Evolutionary conservation across 2,329 filamentous ascomycete genomes (phyloP), one percentile per base, ranked within the genome.

Genomic region (Emergomyces pasteurianus): DNA sequence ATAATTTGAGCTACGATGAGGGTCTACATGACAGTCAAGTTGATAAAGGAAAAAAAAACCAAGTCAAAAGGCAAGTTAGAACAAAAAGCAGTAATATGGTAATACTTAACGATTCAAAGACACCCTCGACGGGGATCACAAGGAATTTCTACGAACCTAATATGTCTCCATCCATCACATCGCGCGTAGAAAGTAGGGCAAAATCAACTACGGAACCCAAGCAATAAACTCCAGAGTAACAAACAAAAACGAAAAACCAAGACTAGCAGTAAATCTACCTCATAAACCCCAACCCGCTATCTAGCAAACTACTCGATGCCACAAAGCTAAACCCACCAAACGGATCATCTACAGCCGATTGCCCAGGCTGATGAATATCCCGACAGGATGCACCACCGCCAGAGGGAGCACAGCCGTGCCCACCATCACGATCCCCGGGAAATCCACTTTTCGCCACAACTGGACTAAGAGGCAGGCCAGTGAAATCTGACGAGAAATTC

Each of bases 401-500:
- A 57, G 46, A 18, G 6, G 10, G 18, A 40, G 43, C n/a, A 28
- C 38, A 26, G 9, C 38, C 38, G 26, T 60, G 55, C 14, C 64
- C 65, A 8, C 61, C 64, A 42, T 62, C 58, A 36, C 65, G 62
- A 40, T 69, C 68, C 18, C 71, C 70, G 10, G 69, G 69, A 31
- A 73, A 70, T 0, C 64, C 65, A 52, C 28, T 60, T n/a, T 65
- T 66, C 1, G 66, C 66, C 59, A 86, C 71, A 1, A 88, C 80
- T 6, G 91, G 90, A 71, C 89, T 95, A 59, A 97, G 79, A 3
- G 89, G 83, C 64, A 96, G 75, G 60, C 88, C 86, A 0, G 92
- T 99, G 72, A 99, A 99, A 71, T 96, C 91, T n/a, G 81, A 79
- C 0, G 89, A 84, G 75, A 99, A 99, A 76, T 99, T 99, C 82